These are phyloP conservation scores for Tylopilus rubrobrunneus DNA, from an alignment of 768 basidiomycete species.

Conservation along the genomic window DNA sequence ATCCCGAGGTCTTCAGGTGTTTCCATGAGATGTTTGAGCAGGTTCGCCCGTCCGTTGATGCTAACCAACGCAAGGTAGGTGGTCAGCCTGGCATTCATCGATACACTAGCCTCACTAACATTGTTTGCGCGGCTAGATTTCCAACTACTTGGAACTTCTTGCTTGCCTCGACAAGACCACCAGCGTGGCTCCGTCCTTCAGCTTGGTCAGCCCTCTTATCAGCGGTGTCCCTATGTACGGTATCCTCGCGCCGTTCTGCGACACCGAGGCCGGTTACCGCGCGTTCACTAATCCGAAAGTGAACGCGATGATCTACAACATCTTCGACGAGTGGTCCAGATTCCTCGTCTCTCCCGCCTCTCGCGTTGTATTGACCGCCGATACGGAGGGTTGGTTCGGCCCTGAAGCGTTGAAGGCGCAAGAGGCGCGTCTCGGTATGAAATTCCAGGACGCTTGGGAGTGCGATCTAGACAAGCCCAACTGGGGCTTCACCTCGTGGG, in stretches of 20 bases:
- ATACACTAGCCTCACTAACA: not conserved
- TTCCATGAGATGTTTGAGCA: conserved; percentile 27
- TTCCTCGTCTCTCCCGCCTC: conserved; percentile 46
- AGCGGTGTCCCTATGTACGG: conserved; percentile 20
- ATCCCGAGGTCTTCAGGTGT: conserved; percentile 16
- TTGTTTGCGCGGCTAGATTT: not conserved
- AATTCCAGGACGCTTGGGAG: conserved; percentile 38
- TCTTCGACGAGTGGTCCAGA: conserved; percentile 47
- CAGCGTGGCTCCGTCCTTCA: conserved; percentile 8
- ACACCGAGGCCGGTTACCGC: conserved; percentile 19
- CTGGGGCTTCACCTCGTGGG: conserved; percentile 47
- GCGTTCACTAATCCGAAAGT: conserved; percentile 34
- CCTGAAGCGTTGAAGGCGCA: conserved; percentile 24
- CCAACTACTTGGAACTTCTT: conserved; percentile 1
- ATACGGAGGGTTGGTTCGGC: conserved; percentile 48
- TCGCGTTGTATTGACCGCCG: conserved; percentile 35
- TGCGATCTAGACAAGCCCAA: conserved; percentile 37
- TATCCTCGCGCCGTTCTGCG: conserved; percentile 18
- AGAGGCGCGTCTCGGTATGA: conserved; percentile 5
- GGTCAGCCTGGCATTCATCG: not conserved
- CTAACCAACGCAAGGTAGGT: conserved; percentile 6
- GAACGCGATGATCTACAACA: conserved; percentile 43
- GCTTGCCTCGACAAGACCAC: conserved; percentile 12
- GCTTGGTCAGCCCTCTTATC: conserved; percentile 14
- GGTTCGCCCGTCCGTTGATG: not conserved